Conservation (phyloP, 768 basidiomycete genomes). For the Lentinus brumalis region DNA sequence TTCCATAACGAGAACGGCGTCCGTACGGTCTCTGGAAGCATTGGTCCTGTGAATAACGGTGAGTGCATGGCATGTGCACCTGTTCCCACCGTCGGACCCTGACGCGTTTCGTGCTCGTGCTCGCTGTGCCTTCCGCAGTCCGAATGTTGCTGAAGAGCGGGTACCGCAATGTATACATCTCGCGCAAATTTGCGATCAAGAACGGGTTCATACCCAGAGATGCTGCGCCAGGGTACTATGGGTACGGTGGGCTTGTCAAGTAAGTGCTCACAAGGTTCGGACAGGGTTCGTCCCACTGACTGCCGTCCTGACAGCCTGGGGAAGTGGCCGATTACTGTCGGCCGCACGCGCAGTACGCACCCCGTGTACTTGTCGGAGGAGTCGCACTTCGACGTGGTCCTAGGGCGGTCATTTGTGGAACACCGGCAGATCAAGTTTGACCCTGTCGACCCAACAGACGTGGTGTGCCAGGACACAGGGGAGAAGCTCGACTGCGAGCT, state of each 20-base stretch:
- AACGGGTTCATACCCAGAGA: conserved; percentile 88
- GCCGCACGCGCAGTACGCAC: conserved; percentile 40
- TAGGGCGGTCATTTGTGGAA: conserved; percentile 86
- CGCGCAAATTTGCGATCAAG: conserved; percentile 85
- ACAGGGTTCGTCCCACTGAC: neutral
- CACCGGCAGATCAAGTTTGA: conserved; percentile 77
- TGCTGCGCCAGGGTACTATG: conserved; percentile 87
- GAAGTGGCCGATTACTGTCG: conserved; percentile 80
- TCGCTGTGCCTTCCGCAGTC: conserved; percentile 44
- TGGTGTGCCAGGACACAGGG: conserved; percentile 89
- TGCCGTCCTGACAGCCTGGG: conserved; percentile 53
- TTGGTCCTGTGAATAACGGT: conserved; percentile 91
- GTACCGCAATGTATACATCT: conserved; percentile 93
- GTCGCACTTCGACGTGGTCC: conserved; percentile 92
- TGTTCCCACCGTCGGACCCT: neutral
- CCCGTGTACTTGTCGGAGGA: conserved; percentile 91
- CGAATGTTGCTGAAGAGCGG: conserved; percentile 93
- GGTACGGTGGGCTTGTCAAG: conserved; percentile 89
- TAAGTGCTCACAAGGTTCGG: conserved; percentile 21
- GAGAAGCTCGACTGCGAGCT: conserved; percentile 92
- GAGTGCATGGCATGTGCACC: conserved; percentile 24
- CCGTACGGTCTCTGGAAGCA: conserved; percentile 85
- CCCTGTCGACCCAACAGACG: conserved; percentile 82
- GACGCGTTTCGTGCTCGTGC: conserved; percentile 3
- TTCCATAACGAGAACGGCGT: conserved; percentile 94